Base-by-base conservation (phyloP, 2,329 filamentous ascomycete species). In the Xylaria sp. region DNA sequence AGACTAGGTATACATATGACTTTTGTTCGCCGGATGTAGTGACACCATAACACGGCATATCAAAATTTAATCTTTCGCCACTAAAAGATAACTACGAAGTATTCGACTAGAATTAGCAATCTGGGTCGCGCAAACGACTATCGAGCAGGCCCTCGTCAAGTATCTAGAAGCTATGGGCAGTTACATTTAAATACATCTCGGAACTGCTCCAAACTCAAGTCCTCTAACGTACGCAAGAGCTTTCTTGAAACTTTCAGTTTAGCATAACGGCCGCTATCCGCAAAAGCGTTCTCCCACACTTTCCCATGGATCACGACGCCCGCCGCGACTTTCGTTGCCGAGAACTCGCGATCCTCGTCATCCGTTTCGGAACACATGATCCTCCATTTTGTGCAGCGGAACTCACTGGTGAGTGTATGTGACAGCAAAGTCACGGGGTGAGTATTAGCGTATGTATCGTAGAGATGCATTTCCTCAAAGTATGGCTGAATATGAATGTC, bases 401-500 rank as follows among this genome's bases (percentile, higher is more conserved):
- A 88, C 10, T 85, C 81, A 10, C 82, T 80, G 8, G 85, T 80
- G 62, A 97, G 79, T 62, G 86, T 80, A 44, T 86, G 86, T 40
- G 86, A 80, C 0, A 97, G 81, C 41, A 85, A 86, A 0, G 91
- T 96, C 3, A 91, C 89, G 0, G 94, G 94, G 68, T 98, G 93
- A 33, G 90, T 90, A 70, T 90, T 92, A 1, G 92, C 93, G 74
- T 91, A 97, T 0, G 86, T 86, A 74, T 98, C 93, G 75, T 97
- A 97, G 38, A 95, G 83, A 3, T 82, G 80, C 88, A 98, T 97
- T 75, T 97, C 90, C 53, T 85, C 81, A 73, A 98, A 98, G 77
- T 88, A 97, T 2, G 87, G 88, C 58, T 84, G 83, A 57, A 98
- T 84, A 65, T 93, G 87, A 13, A 70, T 73, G n/a, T 86, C 77